Base-by-base conservation (phyloP, 345 rosid genomes). In the Noccaea bulbosa region DNA sequence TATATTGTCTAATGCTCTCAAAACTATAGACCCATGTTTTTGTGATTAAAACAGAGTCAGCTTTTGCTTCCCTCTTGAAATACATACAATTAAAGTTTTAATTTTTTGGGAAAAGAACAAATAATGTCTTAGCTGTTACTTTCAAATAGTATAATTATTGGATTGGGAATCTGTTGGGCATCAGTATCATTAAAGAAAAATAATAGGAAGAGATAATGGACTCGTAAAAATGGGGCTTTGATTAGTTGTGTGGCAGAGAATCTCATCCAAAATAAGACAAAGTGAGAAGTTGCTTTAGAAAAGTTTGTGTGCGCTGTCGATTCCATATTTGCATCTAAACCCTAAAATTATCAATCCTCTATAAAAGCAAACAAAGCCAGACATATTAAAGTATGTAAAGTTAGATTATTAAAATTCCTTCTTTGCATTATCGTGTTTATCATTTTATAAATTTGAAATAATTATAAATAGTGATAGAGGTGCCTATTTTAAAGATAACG, bases 211-310 rank as follows among this genome's bases (percentile, higher is more conserved):
- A 75, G 74, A 75, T 62, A 76, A 75, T 62, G 74, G 44, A 68
- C 10, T 62, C 37, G 45, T 35, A 62, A 45, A 62, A 35, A 50
- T 60, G 73, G 57, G 32, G 32, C 6, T 12, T 62, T 69, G 66
- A 69, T 76, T 62, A 62, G 71, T 69, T 76, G 75, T 69, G 74
- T 76, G 66, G 67, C 62, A 63, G 70, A 76, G 75, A 76, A 69
- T 76, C 67, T 69, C 38, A 69, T 48, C 61, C 61, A 69, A 62
- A 69, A 76, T 62, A 51, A 62, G 79, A 75, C 75, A 76, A 75
- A 76, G 79, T 34, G 32, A 76, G 46, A 48, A 62, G 35, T 47
- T 75, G 74, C 79, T 75, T 75, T 75, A 39, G 52, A 69, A 75
- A 75, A 75, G 70, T 17, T 54, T 62, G 65, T 54, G 75, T 75